Evolutionary conservation across 1,284 basidiomycete species (phyloP), one percentile per base, ranked within the genome.

Genomic region (Sporisorium exsertum): DNA sequence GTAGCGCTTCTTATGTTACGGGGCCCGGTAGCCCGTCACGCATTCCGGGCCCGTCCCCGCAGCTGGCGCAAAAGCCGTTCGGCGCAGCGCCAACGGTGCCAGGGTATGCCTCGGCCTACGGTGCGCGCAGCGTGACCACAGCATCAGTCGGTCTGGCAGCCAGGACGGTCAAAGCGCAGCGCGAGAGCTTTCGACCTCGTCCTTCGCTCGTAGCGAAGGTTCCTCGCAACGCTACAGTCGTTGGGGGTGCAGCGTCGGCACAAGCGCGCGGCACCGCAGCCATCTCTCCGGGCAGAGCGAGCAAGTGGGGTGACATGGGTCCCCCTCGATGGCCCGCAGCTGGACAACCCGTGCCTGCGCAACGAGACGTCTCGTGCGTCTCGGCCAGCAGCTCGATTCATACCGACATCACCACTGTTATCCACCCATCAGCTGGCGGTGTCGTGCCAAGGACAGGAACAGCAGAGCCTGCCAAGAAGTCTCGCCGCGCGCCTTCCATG

Each of bases 271-370:
- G 33, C 0, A n/a, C n/a, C n/a, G 59, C 46, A 6, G 43, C 8
- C 16, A 64, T 69, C 27, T 76, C 73, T 8, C 74, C 74, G 7
- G 74, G 74, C 20, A 50, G 74, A 42, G 69, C 69, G 10, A 77
- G 74, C 51, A 77, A 77, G 60, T 77, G 74, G 74, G 74, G 74
- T 0, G 74, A 72, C 24, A 77, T 77, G 74, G 74, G 74, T 18
- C 74, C 74, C 16, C 74, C 74, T 13, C 61, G 65, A 2, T 77
- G 74, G 74, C 65, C 74, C 2, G 66, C 55, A 18, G 53, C 66
- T 10, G 61, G 59, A 40, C 69, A 65, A 24, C 24, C 63, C 6
- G 12, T 33, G 12, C 58, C 65, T 22, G 24, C 42, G 5, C 58
- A 74, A 1, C 65, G 72, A 12, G 67, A 75, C 33, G 60, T 71